Conservation (phyloP, 2,329 filamentous ascomycete species). For the Pseudogymnoascus sp. region DNA sequence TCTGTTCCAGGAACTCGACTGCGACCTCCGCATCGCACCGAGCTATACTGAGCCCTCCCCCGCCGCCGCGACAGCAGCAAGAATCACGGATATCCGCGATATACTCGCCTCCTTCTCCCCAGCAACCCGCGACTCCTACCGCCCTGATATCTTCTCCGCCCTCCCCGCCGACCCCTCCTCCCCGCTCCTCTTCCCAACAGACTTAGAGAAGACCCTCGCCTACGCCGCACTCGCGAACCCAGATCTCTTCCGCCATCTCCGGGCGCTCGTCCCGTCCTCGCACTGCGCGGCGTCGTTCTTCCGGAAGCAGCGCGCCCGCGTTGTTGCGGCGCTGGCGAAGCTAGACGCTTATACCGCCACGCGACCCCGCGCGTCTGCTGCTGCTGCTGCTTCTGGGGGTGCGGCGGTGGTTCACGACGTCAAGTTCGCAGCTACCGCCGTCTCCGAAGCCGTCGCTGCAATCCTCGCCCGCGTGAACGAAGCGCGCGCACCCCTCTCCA, state of each 20-base stretch:
- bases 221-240: background rate
- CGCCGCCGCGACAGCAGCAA: background rate
- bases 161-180: background rate
- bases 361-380: background rate
- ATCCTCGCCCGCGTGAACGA: background rate
- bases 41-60: background rate
- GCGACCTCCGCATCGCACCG: background rate
- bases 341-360: background rate
- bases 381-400: too few relatives aligned
- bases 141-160: background rate
- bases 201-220: slow-evolving; percentile 3
- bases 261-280: background rate
- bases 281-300: background rate
- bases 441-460: background rate
- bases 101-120: slow-evolving; percentile 7
- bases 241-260: slow-evolving; percentile 4
- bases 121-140: slow-evolving; percentile 3
- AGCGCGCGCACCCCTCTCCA: background rate
- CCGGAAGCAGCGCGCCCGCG: slow-evolving; percentile 1
- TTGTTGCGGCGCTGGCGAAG: background rate
- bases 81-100: background rate
- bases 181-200: background rate
- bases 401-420: background rate
- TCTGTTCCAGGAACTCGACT: background rate
- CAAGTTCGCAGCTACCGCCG: background rate